These are phyloP conservation scores for Aspergillus pseudoterreus DNA, from an alignment of 2,329 filamentous ascomycete genomes.

Conservation along the genomic window DNA sequence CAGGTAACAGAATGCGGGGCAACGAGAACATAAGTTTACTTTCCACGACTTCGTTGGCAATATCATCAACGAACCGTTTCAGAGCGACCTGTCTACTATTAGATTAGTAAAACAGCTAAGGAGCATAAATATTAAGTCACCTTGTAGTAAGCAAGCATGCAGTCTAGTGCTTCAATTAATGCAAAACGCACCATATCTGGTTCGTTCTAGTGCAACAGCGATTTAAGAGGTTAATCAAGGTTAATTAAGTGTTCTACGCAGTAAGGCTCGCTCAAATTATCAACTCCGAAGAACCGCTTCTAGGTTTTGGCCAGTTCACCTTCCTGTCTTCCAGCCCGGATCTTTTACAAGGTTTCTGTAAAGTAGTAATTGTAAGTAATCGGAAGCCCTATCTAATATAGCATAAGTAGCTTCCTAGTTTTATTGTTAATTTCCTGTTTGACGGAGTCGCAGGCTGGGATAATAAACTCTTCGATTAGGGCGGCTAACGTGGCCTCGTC, in stretches of 20 bases:
- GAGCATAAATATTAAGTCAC: constrained; percentile 17
- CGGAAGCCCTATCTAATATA: constrained; percentile 35
- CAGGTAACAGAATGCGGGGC: constrained; percentile 24
- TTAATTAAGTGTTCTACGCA: constrained; percentile 5
- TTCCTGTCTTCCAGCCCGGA: constrained; percentile 11
- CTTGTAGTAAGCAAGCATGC: constrained; percentile 46
- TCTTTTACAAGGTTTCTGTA: constrained; percentile 29
- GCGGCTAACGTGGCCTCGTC: constrained; percentile 38
- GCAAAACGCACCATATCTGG: constrained; percentile 36
- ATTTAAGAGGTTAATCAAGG: constrained; percentile 12
- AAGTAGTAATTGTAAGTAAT: constrained; percentile 39
- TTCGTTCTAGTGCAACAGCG: constrained; percentile 21
- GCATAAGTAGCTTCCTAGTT: constrained; percentile 44
- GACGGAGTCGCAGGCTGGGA: constrained; percentile 39
- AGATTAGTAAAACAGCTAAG: not conserved
- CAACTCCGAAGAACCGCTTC: constrained; percentile 11
- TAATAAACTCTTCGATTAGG: constrained; percentile 37
- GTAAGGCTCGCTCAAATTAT: not conserved
- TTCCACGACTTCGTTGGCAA: constrained; percentile 38
- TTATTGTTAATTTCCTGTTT: constrained; percentile 38
- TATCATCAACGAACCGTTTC: constrained; percentile 40
- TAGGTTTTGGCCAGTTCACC: constrained; percentile 8
- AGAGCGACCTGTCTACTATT: constrained; percentile 33
- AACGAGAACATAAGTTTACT: constrained; percentile 27
- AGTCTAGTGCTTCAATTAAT: constrained; percentile 37